Conservation (phyloP, 2,329 filamentous ascomycete species). For the Botryotinia globosa region DNA sequence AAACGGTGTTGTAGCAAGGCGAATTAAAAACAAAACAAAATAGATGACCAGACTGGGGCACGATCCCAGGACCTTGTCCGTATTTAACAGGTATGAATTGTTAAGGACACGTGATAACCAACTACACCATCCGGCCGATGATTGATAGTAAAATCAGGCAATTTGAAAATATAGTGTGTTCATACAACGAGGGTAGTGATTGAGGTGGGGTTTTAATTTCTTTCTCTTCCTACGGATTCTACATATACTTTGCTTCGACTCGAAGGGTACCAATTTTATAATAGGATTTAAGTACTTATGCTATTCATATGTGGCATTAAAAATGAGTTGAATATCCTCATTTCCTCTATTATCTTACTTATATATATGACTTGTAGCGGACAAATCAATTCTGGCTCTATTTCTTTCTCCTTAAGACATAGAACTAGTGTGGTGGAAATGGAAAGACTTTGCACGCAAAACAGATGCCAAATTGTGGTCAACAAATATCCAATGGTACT, state of each 20-base stretch:
- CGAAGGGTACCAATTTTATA: background rate
- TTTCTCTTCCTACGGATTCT: no score
- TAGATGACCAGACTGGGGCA: background rate
- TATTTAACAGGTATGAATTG: background rate
- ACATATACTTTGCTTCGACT: background rate
- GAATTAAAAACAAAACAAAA: background rate
- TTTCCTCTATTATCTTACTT: background rate
- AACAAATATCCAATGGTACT: background rate
- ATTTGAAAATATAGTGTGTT: background rate
- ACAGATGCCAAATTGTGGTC: background rate
- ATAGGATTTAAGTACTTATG: background rate
- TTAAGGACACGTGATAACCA: slow-evolving; percentile 19
- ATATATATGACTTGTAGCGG: background rate
- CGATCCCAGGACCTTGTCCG: slow-evolving; percentile 14
- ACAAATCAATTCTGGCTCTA: background rate
- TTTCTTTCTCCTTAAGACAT: background rate
- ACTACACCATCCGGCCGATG: slow-evolving; percentile 15
- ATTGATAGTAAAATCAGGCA: rapidly evolving
- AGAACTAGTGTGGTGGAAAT: background rate
- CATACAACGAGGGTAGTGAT: rapidly evolving
- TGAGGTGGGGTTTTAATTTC: background rate
- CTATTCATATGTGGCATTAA: no score
- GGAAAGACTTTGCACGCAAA: background rate
- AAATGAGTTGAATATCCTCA: background rate
- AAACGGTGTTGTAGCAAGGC: background rate